These are phyloP conservation scores for Diaporthe citri DNA, from an alignment of 2,329 filamentous ascomycete species.

Conservation along the genomic window DNA sequence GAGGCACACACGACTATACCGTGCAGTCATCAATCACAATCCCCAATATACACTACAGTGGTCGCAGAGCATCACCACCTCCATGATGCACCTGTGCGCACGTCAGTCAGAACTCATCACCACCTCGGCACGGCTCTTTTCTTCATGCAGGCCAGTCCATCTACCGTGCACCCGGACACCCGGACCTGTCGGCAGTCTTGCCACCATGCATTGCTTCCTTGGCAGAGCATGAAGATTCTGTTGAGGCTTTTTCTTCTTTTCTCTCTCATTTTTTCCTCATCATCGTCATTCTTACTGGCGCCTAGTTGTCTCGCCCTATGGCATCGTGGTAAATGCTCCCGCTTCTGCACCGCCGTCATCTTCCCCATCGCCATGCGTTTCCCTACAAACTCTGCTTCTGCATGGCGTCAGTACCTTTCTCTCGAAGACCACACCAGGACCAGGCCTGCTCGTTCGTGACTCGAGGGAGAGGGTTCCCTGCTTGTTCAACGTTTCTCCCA, in stretches of 20 bases:
- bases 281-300: background rate
- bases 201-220: conserved; percentile 20
- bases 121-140: background rate
- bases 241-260: conserved; percentile 2
- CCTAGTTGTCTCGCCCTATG: background rate
- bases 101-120: conserved; percentile 18
- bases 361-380: background rate
- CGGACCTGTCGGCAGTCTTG: conserved; percentile 31
- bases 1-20: background rate
- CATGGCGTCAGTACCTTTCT: background rate
- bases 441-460: background rate
- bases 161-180: background rate
- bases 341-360: conserved; percentile 1
- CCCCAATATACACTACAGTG: background rate
- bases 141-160: background rate
- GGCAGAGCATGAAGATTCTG: conserved; percentile 15
- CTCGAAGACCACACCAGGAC: background rate
- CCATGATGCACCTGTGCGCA: conserved; percentile 23
- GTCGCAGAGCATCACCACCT: conserved; percentile 24
- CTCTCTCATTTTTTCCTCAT: background rate
- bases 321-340: background rate
- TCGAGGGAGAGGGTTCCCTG: conserved; percentile 10
- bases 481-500: background rate
- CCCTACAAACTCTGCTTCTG: background rate
- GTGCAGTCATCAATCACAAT: conserved; percentile 1